Conservation (phyloP, 345 rosid genomes). For the Aquilaria yunnanensis region DNA sequence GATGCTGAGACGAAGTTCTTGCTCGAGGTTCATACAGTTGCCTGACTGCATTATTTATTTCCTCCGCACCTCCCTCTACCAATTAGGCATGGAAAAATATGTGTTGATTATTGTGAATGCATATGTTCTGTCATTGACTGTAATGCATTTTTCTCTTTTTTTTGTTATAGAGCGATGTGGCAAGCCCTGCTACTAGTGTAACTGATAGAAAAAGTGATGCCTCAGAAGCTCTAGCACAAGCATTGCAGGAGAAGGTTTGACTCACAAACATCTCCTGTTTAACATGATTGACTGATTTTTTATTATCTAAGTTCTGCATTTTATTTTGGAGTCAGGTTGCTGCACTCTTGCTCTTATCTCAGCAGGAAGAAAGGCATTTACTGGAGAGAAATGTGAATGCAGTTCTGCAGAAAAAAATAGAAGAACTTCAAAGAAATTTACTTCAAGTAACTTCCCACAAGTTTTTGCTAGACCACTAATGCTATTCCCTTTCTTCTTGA, state of each 20-base stretch:
- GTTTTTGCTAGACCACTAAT: not conserved
- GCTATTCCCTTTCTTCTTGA: too few relatives aligned
- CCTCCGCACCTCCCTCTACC: not conserved
- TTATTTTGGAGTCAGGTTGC: slow-evolving; percentile 49
- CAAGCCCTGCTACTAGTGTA: not conserved
- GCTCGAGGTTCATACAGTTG: slow-evolving; percentile 31
- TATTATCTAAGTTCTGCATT: slow-evolving; percentile 9
- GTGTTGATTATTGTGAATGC: not conserved
- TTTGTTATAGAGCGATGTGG: not conserved
- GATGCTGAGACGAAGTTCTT: slow-evolving; percentile 29
- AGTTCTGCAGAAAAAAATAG: slow-evolving; percentile 80
- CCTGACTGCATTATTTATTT: slow-evolving; percentile 10
- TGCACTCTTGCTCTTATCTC: slow-evolving; percentile 78
- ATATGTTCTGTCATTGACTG: not conserved
- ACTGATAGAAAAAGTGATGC: slow-evolving; percentile 23
- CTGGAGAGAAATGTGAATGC: slow-evolving; percentile 78
- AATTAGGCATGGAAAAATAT: not conserved
- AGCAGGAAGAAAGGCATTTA: slow-evolving; percentile 93
- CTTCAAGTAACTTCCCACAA: slow-evolving; percentile 47
- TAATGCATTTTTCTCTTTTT: not conserved
- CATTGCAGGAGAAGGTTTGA: slow-evolving; percentile 80
- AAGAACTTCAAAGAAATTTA: slow-evolving; percentile 88
- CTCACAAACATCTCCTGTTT: not conserved
- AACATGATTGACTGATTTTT: not conserved
- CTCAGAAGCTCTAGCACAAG: slow-evolving; percentile 65